Percentiles rank a stretch among this genome's conserved stretches.
Evolutionary conservation across 495 filamentous ascomycete genomes (phyloP).

Genomic region (Hypoxylon fragiforme): DNA sequence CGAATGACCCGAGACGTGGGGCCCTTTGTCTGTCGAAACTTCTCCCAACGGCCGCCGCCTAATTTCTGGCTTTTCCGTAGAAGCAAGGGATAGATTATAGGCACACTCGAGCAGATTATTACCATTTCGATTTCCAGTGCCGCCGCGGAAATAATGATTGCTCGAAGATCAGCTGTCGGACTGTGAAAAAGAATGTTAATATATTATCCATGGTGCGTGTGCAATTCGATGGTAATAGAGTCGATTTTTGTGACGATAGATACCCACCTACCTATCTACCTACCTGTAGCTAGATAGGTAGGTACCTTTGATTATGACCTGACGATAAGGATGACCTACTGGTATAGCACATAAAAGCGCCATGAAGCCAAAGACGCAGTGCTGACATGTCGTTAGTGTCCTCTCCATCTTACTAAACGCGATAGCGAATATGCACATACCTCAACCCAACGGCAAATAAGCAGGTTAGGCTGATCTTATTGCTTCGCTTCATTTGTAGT

Average conservation of each 20-base stretch:
- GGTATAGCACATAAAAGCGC: background rate
- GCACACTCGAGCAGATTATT: background rate
- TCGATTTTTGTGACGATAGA: too few species aligned
- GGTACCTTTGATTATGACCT: too few species aligned
- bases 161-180: background rate
- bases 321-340: too few species aligned
- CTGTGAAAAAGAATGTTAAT: too few species aligned
- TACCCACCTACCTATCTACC: too few species aligned
- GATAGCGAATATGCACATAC: too few species aligned
- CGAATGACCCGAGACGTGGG: background rate
- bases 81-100: background rate
- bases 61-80: background rate
- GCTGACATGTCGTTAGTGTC: background rate
- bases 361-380: background rate
- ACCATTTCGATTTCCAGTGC: background rate
- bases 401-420: too few species aligned
- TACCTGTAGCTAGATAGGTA: too few species aligned
- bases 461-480: background rate
- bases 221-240: too few species aligned
- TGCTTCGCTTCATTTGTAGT: background rate
- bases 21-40: background rate
- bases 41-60: background rate
- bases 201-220: too few species aligned
- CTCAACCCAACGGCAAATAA: background rate
- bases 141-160: background rate